These are phyloP conservation scores for Zoysia matrella DNA, from an alignment of 202 grass and related monocot species.

Conservation along the genomic window DNA sequence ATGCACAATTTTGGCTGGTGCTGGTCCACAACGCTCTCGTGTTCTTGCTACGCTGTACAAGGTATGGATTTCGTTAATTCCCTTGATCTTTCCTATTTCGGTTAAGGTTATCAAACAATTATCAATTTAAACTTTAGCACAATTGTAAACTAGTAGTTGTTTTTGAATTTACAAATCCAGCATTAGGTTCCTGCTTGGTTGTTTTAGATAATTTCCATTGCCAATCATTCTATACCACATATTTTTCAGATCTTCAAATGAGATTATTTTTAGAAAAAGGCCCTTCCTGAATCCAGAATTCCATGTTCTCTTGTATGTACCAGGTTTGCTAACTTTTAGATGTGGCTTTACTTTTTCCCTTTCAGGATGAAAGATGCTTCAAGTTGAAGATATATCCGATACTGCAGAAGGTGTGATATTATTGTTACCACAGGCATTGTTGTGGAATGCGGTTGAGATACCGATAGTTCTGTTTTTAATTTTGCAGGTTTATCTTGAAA, in stretches of 20 bases:
- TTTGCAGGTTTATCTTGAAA: conserved; percentile 95
- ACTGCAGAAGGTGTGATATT: conserved; percentile 78
- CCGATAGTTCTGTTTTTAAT: conserved; percentile 20
- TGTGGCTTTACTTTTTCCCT: conserved; percentile 24
- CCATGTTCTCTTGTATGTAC: conserved; percentile 17
- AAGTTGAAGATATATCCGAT: conserved; percentile 99
- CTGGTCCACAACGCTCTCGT: conserved; percentile 93
- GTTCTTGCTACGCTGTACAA: conserved; percentile 99
- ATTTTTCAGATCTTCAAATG: not conserved
- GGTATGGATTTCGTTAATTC: conserved; percentile 46
- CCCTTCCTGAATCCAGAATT: not conserved
- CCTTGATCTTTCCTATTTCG: not conserved
- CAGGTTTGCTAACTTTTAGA: not conserved
- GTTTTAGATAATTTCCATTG: not conserved
- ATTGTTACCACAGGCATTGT: not conserved
- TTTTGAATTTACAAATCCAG: not conserved
- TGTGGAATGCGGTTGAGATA: not conserved
- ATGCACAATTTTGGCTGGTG: conserved; percentile 98
- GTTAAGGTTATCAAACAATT: not conserved
- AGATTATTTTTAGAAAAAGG: not conserved
- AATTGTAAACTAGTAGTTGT: not conserved
- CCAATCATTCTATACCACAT: not conserved
- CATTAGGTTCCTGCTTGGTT: not conserved
- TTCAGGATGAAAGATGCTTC: conserved; percentile 97
- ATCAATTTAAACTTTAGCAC: not conserved